Conservation (phyloP, 495 filamentous ascomycete species). For the Aspergillus campestris region DNA sequence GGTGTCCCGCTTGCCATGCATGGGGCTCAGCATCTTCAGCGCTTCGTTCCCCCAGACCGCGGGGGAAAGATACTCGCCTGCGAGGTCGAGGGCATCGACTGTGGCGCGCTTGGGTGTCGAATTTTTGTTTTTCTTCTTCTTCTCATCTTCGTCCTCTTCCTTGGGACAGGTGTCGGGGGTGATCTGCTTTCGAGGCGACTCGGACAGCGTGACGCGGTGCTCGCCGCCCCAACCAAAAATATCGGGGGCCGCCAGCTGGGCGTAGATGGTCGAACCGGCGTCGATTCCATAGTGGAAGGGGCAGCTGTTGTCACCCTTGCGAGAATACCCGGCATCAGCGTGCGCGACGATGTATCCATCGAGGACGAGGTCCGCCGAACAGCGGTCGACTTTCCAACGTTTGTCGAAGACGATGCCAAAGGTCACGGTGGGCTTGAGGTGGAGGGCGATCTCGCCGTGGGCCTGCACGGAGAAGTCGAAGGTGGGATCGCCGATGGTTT, state of each 20-base stretch:
- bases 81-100: too few species aligned
- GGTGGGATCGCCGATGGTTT: constrained; percentile 4
- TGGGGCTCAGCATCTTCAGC: background rate
- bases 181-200: constrained; percentile 1
- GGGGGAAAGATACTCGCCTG: too few species aligned
- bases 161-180: background rate
- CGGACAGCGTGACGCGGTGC: background rate
- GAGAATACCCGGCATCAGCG: constrained; percentile 1
- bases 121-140: too few species aligned
- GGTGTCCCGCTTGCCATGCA: background rate
- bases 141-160: background rate
- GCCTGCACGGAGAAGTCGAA: constrained; percentile 9
- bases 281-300: constrained; percentile 21
- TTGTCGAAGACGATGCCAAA: constrained; percentile 22
- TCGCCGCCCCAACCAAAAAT: constrained; percentile 8
- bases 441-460: background rate
- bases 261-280: constrained; percentile 14
- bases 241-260: constrained; percentile 9
- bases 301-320: constrained; percentile 7
- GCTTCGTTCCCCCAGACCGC: background rate
- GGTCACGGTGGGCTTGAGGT: constrained; percentile 13
- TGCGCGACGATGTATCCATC: constrained; percentile 13
- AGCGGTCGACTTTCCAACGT: constrained; percentile 10
- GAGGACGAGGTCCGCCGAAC: constrained; percentile 11
- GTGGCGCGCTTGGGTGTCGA: too few species aligned